A percentile compares a stretch with the other conserved stretches of the same genome.
Evolutionary conservation across 192 early-diverging fungal genomes (phyloP).

Genomic region (Spizellomyces punctatus): DNA sequence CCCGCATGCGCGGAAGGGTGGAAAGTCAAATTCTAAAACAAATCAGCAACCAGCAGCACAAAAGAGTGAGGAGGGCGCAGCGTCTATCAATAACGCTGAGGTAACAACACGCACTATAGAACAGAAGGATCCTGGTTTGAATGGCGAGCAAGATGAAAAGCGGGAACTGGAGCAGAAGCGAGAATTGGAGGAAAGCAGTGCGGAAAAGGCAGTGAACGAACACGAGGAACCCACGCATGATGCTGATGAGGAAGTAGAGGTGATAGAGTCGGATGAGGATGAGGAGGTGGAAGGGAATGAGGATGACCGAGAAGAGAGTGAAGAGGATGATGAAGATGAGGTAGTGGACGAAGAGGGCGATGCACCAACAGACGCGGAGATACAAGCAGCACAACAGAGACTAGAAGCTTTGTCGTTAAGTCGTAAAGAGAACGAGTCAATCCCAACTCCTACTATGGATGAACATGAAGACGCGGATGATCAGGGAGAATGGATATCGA

Average conservation of each 20-base stretch:
- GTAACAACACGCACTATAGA: neutral
- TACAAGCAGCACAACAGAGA: constrained; percentile 11
- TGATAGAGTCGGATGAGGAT: neutral
- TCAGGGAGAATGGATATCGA: constrained; percentile 12
- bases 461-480: constrained; percentile 7
- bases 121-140: neutral
- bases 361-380: constrained; percentile 14
- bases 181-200: constrained; percentile 1
- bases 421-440: neutral
- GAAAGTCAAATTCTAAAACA: neutral
- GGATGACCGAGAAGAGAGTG: neutral
- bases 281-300: constrained; percentile 1
- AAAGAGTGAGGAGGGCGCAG: constrained; percentile 23
- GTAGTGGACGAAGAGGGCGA: neutral
- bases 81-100: neutral
- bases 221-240: constrained; percentile 26
- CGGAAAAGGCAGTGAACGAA: constrained; percentile 30
- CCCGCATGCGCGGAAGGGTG: constrained; percentile 1
- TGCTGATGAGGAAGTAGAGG: constrained; percentile 3
- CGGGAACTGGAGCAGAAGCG: neutral
- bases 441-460: neutral
- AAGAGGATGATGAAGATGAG: constrained; percentile 3
- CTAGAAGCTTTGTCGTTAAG: neutral
- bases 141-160: neutral
- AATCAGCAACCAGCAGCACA: neutral